These are phyloP conservation scores for Epichloe sp. DNA, from an alignment of 2,329 filamentous ascomycete genomes.

Conservation along the genomic window DNA sequence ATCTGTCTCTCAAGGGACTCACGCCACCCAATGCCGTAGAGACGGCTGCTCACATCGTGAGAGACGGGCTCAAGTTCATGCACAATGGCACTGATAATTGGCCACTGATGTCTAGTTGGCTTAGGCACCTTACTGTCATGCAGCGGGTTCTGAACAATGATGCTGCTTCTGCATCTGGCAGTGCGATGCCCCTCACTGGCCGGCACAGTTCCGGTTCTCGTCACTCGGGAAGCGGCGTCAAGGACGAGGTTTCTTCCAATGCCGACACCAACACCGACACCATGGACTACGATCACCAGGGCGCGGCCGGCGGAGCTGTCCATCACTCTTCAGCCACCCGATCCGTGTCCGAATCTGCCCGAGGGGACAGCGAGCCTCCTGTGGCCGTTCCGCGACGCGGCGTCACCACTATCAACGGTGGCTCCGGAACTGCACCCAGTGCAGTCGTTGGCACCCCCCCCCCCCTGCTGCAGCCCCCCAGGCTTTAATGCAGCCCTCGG, in stretches of 20 bases:
- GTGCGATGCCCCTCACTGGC: not conserved
- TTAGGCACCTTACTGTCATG: constrained; percentile 48
- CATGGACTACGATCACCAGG: constrained; percentile 43
- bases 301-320: constrained; percentile 11
- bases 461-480: constrained; percentile 18
- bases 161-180: constrained; percentile 23
- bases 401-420: constrained; percentile 46
- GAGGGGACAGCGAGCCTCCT: constrained; percentile 41
- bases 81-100: constrained; percentile 45
- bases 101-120: constrained; percentile 46
- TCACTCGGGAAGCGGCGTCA: constrained; percentile 22
- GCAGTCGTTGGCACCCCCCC: constrained; percentile 29
- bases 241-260: constrained; percentile 43
- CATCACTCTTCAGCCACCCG: constrained; percentile 21
- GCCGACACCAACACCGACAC: constrained; percentile 40
- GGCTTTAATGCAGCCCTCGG: constrained; percentile 13
- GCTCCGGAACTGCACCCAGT: constrained; percentile 34
- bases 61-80: constrained; percentile 46
- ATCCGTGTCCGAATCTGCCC: constrained; percentile 26
- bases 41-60: constrained; percentile 42
- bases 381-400: constrained; percentile 35
- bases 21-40: constrained; percentile 43
- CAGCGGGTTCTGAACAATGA: constrained; percentile 45
- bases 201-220: constrained; percentile 20
- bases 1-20: constrained; percentile 47